phyloP scores from a whole-genome alignment of 306 rosid species.

The Calophaca sinica region DNA sequence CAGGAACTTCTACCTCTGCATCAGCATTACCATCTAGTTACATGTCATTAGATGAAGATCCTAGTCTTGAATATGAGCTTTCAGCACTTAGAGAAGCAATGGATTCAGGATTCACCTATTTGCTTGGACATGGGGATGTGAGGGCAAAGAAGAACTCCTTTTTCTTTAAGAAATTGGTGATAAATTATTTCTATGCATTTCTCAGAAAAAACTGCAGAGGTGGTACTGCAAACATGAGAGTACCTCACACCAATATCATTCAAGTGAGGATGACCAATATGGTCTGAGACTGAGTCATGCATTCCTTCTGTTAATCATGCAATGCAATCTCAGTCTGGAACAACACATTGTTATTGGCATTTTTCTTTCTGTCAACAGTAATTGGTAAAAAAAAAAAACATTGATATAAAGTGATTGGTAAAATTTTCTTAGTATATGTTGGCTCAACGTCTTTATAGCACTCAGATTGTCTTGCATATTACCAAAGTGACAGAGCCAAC shows the following conservation, averaged over 20 bases:
- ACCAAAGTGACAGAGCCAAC: neutral
- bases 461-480: conserved; percentile 3
- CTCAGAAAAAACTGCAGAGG: conserved; percentile 92
- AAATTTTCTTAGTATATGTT: too few species aligned
- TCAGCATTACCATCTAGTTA: conserved; percentile 63
- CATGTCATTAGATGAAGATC: conserved; percentile 77
- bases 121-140: conserved; percentile 91
- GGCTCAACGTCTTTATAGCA: neutral
- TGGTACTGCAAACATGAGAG: conserved; percentile 87
- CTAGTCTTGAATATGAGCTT: conserved; percentile 87
- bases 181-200: conserved; percentile 91
- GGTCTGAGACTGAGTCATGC: conserved; percentile 59
- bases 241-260: conserved; percentile 92
- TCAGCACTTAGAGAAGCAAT: conserved; percentile 87
- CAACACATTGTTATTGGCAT: conserved; percentile 24
- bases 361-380: conserved; percentile 9
- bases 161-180: conserved; percentile 78
- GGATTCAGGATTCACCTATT: conserved; percentile 91
- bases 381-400: too few species aligned
- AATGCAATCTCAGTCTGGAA: conserved; percentile 37
- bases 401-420: too few species aligned
- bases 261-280: conserved; percentile 91
- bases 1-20: conserved; percentile 49
- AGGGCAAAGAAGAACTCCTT: conserved; percentile 90
- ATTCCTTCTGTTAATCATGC: conserved; percentile 33